Base-by-base conservation (phyloP, 305 asterid genomes). In the Fraxinus greggii region DNA sequence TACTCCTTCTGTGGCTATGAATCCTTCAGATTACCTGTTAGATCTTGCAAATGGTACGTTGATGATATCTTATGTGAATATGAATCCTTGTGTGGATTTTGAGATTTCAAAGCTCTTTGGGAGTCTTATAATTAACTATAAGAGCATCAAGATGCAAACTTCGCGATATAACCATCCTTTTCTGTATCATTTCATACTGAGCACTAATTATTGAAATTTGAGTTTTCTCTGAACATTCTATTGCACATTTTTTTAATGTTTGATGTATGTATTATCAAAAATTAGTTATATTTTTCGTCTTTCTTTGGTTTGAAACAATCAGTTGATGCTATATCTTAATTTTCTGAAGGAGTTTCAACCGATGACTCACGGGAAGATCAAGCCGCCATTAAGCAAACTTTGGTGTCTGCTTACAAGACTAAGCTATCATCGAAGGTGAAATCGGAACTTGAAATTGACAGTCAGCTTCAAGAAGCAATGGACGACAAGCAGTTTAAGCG, bases 1-100 rank as follows among this genome's bases (percentile, higher is more conserved):
- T 63, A 35, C 80, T 10, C 93, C 95, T 0, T 21, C 61, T 0
- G 77, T 88, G 29, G 75, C 93, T 21, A 91, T 88, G 92, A 91
- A 89, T 84, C 90, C 95, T 3, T 87, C 95, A 0, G 95, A 91
- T 76, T 91, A 90, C 88, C 75, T 91, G 91, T 80, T 91, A 42
- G 95, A 91, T 78, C 89, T 91, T 78, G 89, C 93, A 19, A 91
- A 90, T 45, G 95, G 95, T 89, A 84, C 7, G 86, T 45, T 21
- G 19, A 51, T 4, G 23, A 77, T 51, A 48, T 51, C 21, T 48
- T 48, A 48, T 48, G 21, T 15, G 19, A 48, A 48, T 15, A 48
- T 48, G 21, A 48, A 48, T 48, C 59, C 59, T 15, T 17, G 4
- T 48, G 61, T 48, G 15, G 61, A 51, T 51, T 51, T 51, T 5